Evolutionary conservation across 768 basidiomycete genomes (phyloP).

Genomic region (Leccinum rimulosum): DNA sequence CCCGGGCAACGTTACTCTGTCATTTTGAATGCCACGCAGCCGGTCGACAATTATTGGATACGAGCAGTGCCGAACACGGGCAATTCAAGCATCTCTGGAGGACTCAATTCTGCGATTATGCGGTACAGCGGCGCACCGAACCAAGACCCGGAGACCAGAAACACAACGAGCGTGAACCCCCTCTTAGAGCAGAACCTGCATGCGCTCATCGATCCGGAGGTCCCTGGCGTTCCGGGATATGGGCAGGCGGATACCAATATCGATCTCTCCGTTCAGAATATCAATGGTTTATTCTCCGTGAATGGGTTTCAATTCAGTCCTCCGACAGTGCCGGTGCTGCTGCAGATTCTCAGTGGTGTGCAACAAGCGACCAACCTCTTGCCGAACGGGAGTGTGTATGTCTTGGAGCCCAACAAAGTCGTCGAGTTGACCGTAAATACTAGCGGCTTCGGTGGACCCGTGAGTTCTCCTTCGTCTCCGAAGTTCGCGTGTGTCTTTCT

Average conservation of each 20-base stretch:
- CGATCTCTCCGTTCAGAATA: constrained; percentile 14
- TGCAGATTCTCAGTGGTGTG: constrained; percentile 45
- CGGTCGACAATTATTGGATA: constrained; percentile 54
- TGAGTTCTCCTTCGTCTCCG: constrained; percentile 12
- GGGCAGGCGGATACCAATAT: constrained; percentile 43
- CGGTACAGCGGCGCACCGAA: constrained; percentile 43
- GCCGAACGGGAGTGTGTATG: constrained; percentile 24
- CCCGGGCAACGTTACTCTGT: constrained; percentile 43
- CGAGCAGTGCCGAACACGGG: constrained; percentile 35
- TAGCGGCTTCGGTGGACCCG: constrained; percentile 15
- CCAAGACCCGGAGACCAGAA: constrained; percentile 39
- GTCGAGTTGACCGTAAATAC: constrained; percentile 25
- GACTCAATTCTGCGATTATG: constrained; percentile 54
- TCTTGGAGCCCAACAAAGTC: constrained; percentile 27
- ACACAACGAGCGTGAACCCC: constrained; percentile 22
- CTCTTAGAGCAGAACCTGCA: constrained; percentile 33
- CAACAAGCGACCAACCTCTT: constrained; percentile 28
- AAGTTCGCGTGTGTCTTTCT: neutral
- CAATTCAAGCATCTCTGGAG: constrained; percentile 30
- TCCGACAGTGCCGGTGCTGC: constrained; percentile 40
- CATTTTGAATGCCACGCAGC: constrained; percentile 43
- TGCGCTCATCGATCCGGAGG: constrained; percentile 26
- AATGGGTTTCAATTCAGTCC: constrained; percentile 16
- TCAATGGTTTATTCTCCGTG: constrained; percentile 11
- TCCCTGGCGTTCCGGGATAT: constrained; percentile 36